phyloP scores from a whole-genome alignment of 2,329 filamentous ascomycete species.

The Hypoxylon sp. region DNA sequence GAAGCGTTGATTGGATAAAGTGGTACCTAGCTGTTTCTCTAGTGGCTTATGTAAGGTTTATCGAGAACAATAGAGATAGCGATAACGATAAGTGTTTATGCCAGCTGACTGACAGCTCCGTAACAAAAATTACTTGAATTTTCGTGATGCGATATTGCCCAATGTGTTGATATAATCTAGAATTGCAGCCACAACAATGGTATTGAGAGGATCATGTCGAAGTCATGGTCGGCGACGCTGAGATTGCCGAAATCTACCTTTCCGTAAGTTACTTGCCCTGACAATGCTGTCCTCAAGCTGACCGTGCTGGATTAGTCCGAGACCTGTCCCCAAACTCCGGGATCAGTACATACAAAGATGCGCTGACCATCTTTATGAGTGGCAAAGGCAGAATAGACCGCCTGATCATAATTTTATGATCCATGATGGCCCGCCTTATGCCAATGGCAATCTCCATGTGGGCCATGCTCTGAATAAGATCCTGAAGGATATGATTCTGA shows the following conservation, averaged over 20 bases:
- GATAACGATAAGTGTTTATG: conserved; percentile 12
- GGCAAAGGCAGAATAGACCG: conserved; percentile 76
- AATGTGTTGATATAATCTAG: conserved; percentile 10
- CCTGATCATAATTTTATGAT: conserved; percentile 77
- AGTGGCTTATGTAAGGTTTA: conserved; percentile 2
- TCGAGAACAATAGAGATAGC: conserved; percentile 12
- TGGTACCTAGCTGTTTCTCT: neutral
- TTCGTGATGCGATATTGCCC: conserved; percentile 20
- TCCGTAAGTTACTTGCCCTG: conserved; percentile 64
- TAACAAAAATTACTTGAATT: conserved; percentile 14
- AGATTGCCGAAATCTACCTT: conserved; percentile 81
- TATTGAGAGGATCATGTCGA: conserved; percentile 57
- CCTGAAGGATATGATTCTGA: conserved; percentile 91
- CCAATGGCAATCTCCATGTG: conserved; percentile 91
- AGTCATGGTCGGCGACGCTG: conserved; percentile 80
- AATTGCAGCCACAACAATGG: conserved; percentile 39
- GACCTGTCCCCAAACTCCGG: conserved; percentile 64
- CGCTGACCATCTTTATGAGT: conserved; percentile 89
- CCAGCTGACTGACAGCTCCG: conserved; percentile 2
- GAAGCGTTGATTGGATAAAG: conserved; percentile 3
- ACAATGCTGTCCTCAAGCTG: conserved; percentile 35
- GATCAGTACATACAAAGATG: conserved; percentile 78
- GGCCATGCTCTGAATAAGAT: conserved; percentile 98
- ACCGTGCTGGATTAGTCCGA: conserved; percentile 58
- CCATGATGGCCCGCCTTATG: conserved; percentile 97